Evolutionary conservation across 148 eudicot genomes (phyloP).

Genomic region (Persicaria tinctoria): DNA sequence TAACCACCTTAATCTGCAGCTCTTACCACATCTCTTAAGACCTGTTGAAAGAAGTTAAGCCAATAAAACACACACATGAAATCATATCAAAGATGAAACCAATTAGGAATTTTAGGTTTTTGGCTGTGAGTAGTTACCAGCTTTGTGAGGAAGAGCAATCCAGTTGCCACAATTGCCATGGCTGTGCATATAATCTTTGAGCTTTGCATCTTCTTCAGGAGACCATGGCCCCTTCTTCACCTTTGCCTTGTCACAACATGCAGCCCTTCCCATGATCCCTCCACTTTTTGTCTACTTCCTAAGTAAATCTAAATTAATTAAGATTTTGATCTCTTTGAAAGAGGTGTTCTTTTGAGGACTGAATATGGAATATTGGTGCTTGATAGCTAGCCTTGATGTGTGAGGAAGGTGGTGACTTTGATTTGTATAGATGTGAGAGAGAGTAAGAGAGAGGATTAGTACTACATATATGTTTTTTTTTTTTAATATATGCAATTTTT

Average conservation of each 20-base stretch:
- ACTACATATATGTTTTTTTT: not conserved
- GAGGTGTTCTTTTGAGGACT: not conserved
- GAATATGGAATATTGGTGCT: not conserved
- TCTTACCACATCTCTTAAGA: conserved; percentile 12
- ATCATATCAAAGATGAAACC: not conserved
- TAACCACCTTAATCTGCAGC: conserved; percentile 14
- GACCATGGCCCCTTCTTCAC: conserved; percentile 11
- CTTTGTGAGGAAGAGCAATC: conserved; percentile 4
- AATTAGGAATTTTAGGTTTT: too few species aligned
- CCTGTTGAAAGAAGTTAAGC: not conserved
- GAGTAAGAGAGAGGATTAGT: not conserved
- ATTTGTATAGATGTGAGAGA: not conserved
- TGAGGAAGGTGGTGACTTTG: not conserved
- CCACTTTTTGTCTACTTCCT: too few species aligned
- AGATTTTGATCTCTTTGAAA: not conserved
- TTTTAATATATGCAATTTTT: not conserved
- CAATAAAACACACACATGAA: not conserved
- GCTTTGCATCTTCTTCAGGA: conserved; percentile 5
- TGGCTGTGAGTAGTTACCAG: not conserved
- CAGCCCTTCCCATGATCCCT: not conserved
- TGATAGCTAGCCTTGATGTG: not conserved
- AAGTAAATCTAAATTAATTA: not conserved
- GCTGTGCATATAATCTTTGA: not conserved
- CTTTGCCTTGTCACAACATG: conserved; percentile 9
- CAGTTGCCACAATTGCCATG: conserved; percentile 3